Base-by-base conservation (phyloP, 495 filamentous ascomycete species). In the Xylaria palmicola region DNA sequence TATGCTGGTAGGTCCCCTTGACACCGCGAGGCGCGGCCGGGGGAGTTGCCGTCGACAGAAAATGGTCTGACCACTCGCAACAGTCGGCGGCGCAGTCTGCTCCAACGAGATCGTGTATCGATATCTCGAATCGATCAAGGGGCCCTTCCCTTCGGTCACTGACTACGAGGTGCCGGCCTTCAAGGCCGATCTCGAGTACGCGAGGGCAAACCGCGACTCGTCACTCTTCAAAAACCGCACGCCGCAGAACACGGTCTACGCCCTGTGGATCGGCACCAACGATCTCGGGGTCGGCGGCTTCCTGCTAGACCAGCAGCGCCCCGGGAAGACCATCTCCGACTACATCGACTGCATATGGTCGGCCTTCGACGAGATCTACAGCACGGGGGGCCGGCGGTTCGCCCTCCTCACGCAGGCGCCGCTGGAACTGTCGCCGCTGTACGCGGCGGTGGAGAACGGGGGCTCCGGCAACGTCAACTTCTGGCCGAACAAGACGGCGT, bases 261-360 rank as follows among this genome's bases (percentile, higher is more conserved):
- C 85, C 0, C 81, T 91, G 36, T 93, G 87, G 88, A 90, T 91
- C 64, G 89, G 90, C 0, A 90, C 88, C 53, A 92, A 91, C 65
- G 89, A 93, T 66, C 75, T 93, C 10, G 88, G 88, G 36, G 77
- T 72, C 54, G 68, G 77, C 45, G 86, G 77, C 24, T 86, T 91
- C 67, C 67, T 91, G 26, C 82, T 81, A 19, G 86, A 89, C 68
- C 78, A 78, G 39, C 84, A 89, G 68, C 68, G 81, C 22, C 56
- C 77, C 0, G 82, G 80, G 1, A 85, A 80, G 41, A 86, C 82
- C 3, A 77, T 90, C 48, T 72, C 75, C 15, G 81, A 86, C 67
- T 90, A 85, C 67, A 75, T 85, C 20, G 79, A 84, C 59, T 92
- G 89, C 65, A 75, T 91, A 5, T 89, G 85, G 72, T 57, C 76